Evolutionary conservation across 2,329 filamentous ascomycete species (phyloP).

Genomic region (Xylariaceae sp.): DNA sequence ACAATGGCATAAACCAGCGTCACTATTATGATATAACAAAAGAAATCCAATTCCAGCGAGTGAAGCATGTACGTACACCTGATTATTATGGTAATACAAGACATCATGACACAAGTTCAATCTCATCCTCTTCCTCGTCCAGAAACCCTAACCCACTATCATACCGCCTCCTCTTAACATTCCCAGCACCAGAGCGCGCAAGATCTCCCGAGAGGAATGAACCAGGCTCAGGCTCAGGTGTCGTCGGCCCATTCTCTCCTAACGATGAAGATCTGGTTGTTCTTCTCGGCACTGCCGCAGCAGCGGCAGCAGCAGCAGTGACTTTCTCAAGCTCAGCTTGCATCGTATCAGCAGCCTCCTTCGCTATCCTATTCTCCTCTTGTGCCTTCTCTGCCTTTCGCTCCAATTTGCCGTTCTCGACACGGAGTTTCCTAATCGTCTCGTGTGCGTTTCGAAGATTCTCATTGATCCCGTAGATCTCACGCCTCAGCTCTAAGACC

Average conservation of each 20-base stretch:
- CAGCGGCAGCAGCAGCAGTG: constrained; percentile 32
- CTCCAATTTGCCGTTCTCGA: constrained; percentile 53
- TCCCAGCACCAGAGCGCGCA: constrained; percentile 24
- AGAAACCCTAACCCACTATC: constrained; percentile 64
- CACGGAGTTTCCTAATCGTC: constrained; percentile 52
- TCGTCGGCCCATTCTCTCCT: constrained; percentile 1
- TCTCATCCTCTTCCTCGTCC: constrained; percentile 56
- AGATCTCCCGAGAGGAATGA: constrained; percentile 13
- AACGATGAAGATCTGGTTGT: neutral
- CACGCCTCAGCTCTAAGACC: constrained; percentile 55
- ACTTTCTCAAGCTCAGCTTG: constrained; percentile 55
- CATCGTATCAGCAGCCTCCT: constrained; percentile 56
- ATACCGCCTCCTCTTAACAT: constrained; percentile 54
- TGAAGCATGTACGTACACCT: neutral
- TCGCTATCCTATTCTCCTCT: constrained; percentile 50
- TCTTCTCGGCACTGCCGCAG: constrained; percentile 1
- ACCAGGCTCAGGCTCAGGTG: constrained; percentile 22
- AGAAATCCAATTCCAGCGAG: constrained; percentile 6
- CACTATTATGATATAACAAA: constrained; percentile 13
- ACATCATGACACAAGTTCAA: constrained; percentile 27
- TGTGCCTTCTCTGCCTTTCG: constrained; percentile 45
- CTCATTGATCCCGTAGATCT: constrained; percentile 53
- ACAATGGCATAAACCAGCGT: neutral
- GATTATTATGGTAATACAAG: constrained; percentile 24
- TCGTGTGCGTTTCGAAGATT: constrained; percentile 55